Base-by-base conservation (phyloP, 73 alveolate genomes). In the Paramecium caudatum region DNA sequence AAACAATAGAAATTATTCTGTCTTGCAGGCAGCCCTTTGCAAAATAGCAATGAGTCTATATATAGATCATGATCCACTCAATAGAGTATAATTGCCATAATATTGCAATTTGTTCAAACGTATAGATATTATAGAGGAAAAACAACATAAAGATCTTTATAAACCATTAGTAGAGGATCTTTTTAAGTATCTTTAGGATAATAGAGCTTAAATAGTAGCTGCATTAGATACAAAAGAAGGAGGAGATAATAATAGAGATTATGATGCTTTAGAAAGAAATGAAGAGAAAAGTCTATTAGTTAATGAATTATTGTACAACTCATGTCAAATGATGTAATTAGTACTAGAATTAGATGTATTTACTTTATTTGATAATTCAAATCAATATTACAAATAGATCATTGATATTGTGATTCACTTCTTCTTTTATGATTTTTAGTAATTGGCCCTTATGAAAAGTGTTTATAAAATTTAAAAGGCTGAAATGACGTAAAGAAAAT, bases 41-140 rank as follows among this genome's bases (percentile, higher is more conserved):
- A 43, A 86, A 27, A 70, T 86, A 5, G 93, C 93, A 17, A 86
- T 86, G 93, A 86, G 93, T 46, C 68, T 86, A 5, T 86, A 86
- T 63, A 86, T 86, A 34, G 93, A 86, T 63, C 93, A 86, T 63
- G 74, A 86, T 23, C 93, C 93, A 10, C 46, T 86, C 9, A 45
- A 86, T 62, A 63, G 93, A 61, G 49, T 49, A 12, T 10, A 33
- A 41, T 47, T 86, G 6, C 93, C 93, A 3, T 37, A 86, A 45
- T 86, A 86, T 41, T 86, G 93, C 19, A 61, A 48, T 41, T 32
- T 86, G 0, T 86, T 41, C 65, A 78, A 86, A 39, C 30, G 48
- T 8, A 41, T 86, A 2, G 93, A 78, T 21, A 36, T 63, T 16
- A 25, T 46, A 21, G 69, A 7, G 4, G 30, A 16, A 17, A 78